Base-by-base conservation (phyloP, 176 grass and related monocot genomes). In the Olyra latifolia region DNA sequence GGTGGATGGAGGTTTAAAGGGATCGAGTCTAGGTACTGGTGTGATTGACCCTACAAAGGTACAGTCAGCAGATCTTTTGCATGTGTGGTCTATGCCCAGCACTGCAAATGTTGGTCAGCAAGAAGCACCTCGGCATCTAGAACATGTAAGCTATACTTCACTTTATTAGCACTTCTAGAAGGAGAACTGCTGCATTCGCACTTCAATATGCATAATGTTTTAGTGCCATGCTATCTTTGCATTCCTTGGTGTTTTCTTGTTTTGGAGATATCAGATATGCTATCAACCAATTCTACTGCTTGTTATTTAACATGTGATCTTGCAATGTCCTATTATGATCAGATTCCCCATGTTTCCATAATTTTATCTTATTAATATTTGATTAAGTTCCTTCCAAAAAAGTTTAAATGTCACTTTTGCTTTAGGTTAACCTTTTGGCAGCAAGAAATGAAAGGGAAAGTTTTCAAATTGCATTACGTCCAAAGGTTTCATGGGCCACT, bases 401-500 rank as follows among this genome's bases (percentile, higher is more conserved):
- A 13, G 6, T 71, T 30, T 15, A 55, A 23, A 76, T 64, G 10
- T 48, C 38, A 59, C 30, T 63, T 74, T 81, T 62, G 25, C 66
- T 81, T 80, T 76, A 98, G 96, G 82, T 98, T 45, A 88, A 89
- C 88, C 92, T 98, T 85, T 90, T 98, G 86, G 92, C 90, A 16
- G 92, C 92, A 85, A 93, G 96, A 89, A 98, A 98, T 84, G 96
- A 98, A 83, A 98, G 84, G 56, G 96, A 98, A 86, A 93, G 96
- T 75, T 90, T 91, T 77, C 96, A 98, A 83, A 95, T 98, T 72
- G 92, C 88, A 71, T 86, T 98, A 62, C 92, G 88, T 62, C 92
- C 92, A 48, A 98, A 95, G 81, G 83, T 95, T 82, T 95, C 96
- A 66, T 98, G 96, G 96, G 83, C 81, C 27, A 86, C 66, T 84